phyloP scores from a whole-genome alignment of 148 eudicot species.

The Polygonum aviculare region DNA sequence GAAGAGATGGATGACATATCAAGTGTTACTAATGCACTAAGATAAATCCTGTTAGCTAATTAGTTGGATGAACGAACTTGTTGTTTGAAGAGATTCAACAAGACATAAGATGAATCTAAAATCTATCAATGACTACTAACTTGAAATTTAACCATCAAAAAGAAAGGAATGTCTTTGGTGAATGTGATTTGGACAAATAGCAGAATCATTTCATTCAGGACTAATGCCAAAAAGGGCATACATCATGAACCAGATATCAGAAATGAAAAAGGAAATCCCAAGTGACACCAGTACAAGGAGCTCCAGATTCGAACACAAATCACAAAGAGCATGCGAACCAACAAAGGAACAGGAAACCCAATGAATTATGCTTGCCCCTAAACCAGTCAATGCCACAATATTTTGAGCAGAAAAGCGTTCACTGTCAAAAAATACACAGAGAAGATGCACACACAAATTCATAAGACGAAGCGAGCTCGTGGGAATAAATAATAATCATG shows the following conservation, averaged over 20 bases:
- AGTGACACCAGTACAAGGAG: neutral
- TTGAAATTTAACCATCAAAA: neutral
- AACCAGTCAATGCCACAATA: too few species aligned
- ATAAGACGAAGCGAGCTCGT: neutral
- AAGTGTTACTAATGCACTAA: neutral
- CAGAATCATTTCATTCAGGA: neutral
- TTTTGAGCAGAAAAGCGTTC: too few species aligned
- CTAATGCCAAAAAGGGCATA: neutral
- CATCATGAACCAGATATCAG: neutral
- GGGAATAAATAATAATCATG: neutral
- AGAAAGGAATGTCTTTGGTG: neutral
- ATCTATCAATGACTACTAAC: neutral
- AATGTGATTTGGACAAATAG: neutral
- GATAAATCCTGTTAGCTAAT: neutral
- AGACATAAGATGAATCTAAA: neutral
- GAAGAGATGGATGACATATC: neutral
- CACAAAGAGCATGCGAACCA: neutral
- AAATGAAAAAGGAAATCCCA: neutral
- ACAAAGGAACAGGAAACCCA: neutral
- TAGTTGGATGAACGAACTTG: neutral
- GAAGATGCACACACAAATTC: too few species aligned
- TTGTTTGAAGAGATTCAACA: neutral
- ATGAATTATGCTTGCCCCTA: too few species aligned
- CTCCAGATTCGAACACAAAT: neutral
- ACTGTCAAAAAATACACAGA: too few species aligned